A percentile compares a stretch with the other conserved stretches of the same genome.
Conservation (phyloP, 192 early-diverging fungal species). For the Backusella sp. region DNA sequence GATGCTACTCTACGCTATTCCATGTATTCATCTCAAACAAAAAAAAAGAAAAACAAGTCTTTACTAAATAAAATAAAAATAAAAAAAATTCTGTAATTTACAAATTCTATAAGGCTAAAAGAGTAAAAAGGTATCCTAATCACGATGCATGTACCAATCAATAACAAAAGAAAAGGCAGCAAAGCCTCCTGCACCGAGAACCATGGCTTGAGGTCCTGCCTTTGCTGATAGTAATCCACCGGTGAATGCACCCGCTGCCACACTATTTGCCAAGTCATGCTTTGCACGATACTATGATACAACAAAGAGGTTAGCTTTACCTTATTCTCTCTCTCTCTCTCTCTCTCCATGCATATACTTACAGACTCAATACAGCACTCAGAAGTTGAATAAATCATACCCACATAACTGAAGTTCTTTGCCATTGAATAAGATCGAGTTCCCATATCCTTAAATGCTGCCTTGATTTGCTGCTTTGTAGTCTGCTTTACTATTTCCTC, state of each 20-base stretch:
- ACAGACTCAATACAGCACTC: conserved; percentile 95
- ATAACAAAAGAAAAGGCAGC: conserved; percentile 93
- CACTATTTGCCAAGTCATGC: conserved; percentile 91
- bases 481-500: conserved; percentile 61
- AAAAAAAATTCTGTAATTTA: conserved; percentile 5
- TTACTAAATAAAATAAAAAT: not conserved
- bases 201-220: conserved; percentile 74
- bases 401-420: conserved; percentile 92
- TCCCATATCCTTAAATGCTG: conserved; percentile 89
- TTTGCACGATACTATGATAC: conserved; percentile 79
- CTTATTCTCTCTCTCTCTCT: no score
- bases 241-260: conserved; percentile 89
- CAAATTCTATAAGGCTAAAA: conserved; percentile 3
- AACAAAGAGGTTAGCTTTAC: not conserved
- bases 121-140: conserved; percentile 14
- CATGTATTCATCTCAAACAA: not conserved
- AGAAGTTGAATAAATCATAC: conserved; percentile 86
- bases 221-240: conserved; percentile 79
- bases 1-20: not conserved
- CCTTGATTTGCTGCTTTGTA: conserved; percentile 84
- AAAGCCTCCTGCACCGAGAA: conserved; percentile 87
- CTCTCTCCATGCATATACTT: conserved; percentile 18
- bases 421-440: conserved; percentile 75
- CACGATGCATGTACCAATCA: conserved; percentile 81
- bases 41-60: not conserved